Base-by-base conservation (phyloP, 768 basidiomycete genomes). In the Hortiboletus campestris region DNA sequence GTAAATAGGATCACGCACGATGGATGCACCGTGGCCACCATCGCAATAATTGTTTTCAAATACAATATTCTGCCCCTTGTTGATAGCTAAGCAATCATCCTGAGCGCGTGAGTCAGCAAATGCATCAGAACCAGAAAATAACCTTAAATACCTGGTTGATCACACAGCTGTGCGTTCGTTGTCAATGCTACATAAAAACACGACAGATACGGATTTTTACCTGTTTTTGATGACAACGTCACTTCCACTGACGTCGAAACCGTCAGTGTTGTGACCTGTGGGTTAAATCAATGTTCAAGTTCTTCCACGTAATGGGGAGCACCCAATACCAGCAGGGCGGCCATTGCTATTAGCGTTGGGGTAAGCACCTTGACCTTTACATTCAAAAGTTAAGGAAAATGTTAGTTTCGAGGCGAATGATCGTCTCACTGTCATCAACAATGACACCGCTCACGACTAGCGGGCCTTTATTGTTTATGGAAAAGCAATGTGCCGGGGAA, bases 41-140 rank as follows among this genome's bases (percentile, higher is more conserved):
- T 71, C 68, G 69, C 86, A 88, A 22, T 66, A 66, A 65, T 86
- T 85, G 25, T 78, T 64, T 51, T 71, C 70, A 71, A 87, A 76
- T 25, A 71, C 38, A 43, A 82, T 80, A 57, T 78, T 79, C 7
- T 70, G 55, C 16, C 78, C 78, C 20, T 50, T 53, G 61, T 76
- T 77, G 60, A 81, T 74, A 19, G 86, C 83, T 25, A 88, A 70
- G 63, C 85, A 88, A 61, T 88, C 86, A 55, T 88, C 84, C 78
- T 70, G 67, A 57, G 55, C 32, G n/a, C n/a, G 36, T 40, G 10
- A 43, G 34, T 44, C 16, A 12, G 19, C 4, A 44, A 25, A 10
- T 10, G 34, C n/a, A 25, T 45, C 12, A 25, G 3, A 50, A 16
- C 2, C 11, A 17, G 16, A 28, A 19, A 19, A 32, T n/a, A 5